Evolutionary conservation across 306 rosid species (phyloP).

Genomic region (Rosa rugosa): DNA sequence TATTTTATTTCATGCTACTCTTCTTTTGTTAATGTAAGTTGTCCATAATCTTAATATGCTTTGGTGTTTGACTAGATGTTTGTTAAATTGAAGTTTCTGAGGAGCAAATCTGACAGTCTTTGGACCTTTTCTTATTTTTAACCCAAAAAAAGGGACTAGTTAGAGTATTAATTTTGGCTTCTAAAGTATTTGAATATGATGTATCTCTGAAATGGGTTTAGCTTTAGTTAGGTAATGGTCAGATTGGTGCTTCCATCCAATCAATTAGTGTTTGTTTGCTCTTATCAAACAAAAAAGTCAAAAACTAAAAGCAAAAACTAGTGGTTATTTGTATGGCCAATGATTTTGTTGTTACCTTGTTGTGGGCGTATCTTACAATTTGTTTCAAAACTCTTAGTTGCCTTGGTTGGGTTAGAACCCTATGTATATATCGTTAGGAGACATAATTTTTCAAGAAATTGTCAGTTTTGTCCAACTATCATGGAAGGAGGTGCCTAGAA

Average conservation of each 20-base stretch:
- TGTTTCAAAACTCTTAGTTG: not conserved
- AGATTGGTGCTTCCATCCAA: not conserved
- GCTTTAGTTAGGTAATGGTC: constrained; percentile 1
- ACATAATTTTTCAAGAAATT: not conserved
- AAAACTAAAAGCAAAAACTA: not conserved
- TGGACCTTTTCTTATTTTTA: not conserved
- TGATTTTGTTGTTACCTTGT: not conserved
- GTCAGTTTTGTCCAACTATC: not conserved
- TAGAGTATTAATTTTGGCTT: not conserved
- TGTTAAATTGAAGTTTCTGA: not conserved
- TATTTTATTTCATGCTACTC: not conserved
- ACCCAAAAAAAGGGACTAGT: not conserved
- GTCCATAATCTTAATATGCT: not conserved
- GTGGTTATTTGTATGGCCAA: not conserved
- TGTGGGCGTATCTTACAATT: not conserved
- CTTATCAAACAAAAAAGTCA: not conserved
- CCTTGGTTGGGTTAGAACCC: not conserved
- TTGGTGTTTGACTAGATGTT: not conserved
- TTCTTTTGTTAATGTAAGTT: not conserved
- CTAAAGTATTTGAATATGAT: not conserved
- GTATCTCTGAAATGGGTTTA: not conserved
- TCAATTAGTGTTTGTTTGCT: not conserved
- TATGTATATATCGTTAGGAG: not conserved
- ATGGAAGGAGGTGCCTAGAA: not conserved
- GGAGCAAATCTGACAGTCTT: not conserved